Evolutionary conservation across 805 yeast species (phyloP), one percentile per base, ranked within the genome.

Genomic region (Candida peoriensis): DNA sequence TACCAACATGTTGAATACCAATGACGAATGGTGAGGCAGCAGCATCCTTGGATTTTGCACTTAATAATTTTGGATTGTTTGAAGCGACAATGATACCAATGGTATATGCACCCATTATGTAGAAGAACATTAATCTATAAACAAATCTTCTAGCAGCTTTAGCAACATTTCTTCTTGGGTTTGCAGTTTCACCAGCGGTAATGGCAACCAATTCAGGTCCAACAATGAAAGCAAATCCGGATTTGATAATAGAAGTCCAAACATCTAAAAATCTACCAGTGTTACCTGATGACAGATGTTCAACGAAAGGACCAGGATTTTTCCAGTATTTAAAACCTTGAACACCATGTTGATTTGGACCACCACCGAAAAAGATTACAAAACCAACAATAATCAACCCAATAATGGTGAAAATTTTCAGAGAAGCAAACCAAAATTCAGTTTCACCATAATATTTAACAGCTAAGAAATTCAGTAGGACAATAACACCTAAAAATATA

Each of bases 11-110:
- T 44, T 73, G 72, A 50, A 86, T 79, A 36, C 95, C 95, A 53
- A 84, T 78, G 36, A 84, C 89, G 52, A 84, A 85, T 19, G 95
- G 95, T 17, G 93, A 81, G 9, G 75, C 63, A 20, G 74, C 70
- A 5, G 78, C 89, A 32, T 83, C 82, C 0, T 81, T 73, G 19
- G 73, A 66, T 28, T 74, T 71, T 11, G 47, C 55, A 4, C 64
- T 54, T 42, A 82, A 64, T 42, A 82, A 64, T 20, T 57, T 57
- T 4, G 76, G 69, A 43, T 81, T 83, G 46, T 76, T 70, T 49
- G 67, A 75, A 10, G 84, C 75, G 34, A 81, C 71, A 17, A 82
- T 67, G 44, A 80, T 70, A 30, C 89, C 88, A 43, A 81, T 81
- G 37, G 75, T 74, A 10, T 82, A 58, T 5, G 85, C 71, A 16